These are phyloP conservation scores for Myxozyma monticola DNA, from an alignment of 805 yeast species.

Conservation along the genomic window DNA sequence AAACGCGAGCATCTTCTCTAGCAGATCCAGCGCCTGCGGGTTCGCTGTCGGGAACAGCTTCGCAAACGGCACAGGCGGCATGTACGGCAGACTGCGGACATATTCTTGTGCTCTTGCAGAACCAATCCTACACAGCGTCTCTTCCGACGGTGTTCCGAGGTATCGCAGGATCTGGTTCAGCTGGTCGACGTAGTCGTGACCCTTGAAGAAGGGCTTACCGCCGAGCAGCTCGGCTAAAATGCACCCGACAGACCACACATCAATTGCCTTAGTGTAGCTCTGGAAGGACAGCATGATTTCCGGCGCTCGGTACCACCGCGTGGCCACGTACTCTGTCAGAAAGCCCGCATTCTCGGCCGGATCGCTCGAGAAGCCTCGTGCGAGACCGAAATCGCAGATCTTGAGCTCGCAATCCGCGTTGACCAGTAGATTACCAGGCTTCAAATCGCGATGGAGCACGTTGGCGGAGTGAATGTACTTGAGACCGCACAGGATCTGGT, in stretches of 20 bases:
- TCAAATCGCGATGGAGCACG: slow-evolving; percentile 89
- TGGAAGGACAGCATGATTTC: slow-evolving; percentile 95
- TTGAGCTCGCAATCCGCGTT: slow-evolving; percentile 96
- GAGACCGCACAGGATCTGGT: slow-evolving; percentile 88
- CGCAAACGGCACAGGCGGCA: slow-evolving; percentile 73
- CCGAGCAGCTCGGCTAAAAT: slow-evolving; percentile 91
- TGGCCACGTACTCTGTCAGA: slow-evolving; percentile 95
- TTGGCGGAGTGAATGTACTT: slow-evolving; percentile 89
- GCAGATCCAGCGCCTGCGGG: slow-evolving; percentile 75
- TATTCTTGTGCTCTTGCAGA: slow-evolving; percentile 84
- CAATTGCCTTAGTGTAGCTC: slow-evolving; percentile 94
- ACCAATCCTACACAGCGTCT: slow-evolving; percentile 67
- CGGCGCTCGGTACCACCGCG: slow-evolving; percentile 98
- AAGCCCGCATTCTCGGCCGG: slow-evolving; percentile 89
- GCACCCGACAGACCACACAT: slow-evolving; percentile 98
- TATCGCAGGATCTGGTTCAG: slow-evolving; percentile 81
- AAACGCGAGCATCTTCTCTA: slow-evolving; percentile 76
- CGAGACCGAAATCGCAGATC: slow-evolving; percentile 95
- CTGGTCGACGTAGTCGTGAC: slow-evolving; percentile 95
- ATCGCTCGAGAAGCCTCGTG: slow-evolving; percentile 82
- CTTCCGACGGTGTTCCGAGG: slow-evolving; percentile 88
- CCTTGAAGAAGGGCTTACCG: slow-evolving; percentile 88
- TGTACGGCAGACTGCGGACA: slow-evolving; percentile 79
- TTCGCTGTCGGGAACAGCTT: slow-evolving; percentile 80
- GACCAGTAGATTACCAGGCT: slow-evolving; percentile 89